phyloP scores from a whole-genome alignment of 495 filamentous ascomycete species.

The Polyplosphaeria fusca region DNA sequence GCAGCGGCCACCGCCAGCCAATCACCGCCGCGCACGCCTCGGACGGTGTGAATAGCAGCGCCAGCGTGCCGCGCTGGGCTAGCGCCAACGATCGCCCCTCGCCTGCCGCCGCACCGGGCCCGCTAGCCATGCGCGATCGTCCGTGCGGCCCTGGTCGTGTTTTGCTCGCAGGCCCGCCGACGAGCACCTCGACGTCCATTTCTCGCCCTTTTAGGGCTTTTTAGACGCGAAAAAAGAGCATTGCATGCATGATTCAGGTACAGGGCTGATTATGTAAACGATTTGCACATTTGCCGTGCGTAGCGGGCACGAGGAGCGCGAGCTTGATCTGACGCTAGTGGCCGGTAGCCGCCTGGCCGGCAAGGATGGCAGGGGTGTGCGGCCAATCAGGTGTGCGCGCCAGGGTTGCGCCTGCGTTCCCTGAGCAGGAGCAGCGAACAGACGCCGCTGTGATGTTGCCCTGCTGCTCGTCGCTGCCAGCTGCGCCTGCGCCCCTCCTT shows the following conservation, averaged over 20 bases:
- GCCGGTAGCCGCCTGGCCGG: not conserved
- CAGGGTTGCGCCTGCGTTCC: not conserved
- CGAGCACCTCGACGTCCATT: not conserved
- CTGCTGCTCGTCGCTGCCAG: conserved; percentile 2
- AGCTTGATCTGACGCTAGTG: not conserved
- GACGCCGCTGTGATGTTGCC: conserved; percentile 3
- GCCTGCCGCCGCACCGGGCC: not conserved
- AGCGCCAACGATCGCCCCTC: conserved; percentile 2
- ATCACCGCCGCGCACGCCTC: not conserved
- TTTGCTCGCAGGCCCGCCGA: not conserved
- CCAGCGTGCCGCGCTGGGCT: conserved; percentile 9
- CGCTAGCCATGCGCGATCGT: not conserved
- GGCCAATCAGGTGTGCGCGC: not conserved
- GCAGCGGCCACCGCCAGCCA: not conserved
- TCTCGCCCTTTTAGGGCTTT: not conserved
- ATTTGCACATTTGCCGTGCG: not conserved
- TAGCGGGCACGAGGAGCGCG: not conserved
- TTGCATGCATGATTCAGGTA: no score
- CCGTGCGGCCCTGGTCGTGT: not conserved
- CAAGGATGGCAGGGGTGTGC: not conserved
- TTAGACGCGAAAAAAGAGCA: no score
- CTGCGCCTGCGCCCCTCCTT: conserved; percentile 11
- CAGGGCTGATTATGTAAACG: no score
- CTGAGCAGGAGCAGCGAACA: not conserved
- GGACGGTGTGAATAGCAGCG: not conserved